Evolutionary conservation across 306 rosid species (phyloP).

Genomic region (Phaseolus lunatus): DNA sequence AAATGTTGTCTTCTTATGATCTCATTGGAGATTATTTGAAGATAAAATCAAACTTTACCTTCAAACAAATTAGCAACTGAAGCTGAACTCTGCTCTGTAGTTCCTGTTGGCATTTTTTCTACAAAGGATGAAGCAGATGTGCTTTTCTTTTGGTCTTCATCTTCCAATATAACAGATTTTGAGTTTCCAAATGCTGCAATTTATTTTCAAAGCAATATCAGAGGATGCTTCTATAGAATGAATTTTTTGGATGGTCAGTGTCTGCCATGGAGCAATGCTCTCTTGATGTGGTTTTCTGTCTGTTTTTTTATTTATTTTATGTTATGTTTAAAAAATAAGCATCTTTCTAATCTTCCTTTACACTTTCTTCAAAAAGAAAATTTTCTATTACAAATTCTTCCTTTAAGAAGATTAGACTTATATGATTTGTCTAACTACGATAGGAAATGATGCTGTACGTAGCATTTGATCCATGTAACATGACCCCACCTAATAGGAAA

Average conservation of each 20-base stretch:
- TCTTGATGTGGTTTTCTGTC: neutral
- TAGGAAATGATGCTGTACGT: neutral
- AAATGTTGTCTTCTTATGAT: neutral
- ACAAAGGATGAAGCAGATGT: conserved; percentile 34
- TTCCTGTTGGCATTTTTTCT: conserved; percentile 7
- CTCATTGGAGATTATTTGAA: neutral
- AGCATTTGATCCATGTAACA: neutral
- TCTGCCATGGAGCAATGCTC: neutral
- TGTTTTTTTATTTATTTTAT: neutral
- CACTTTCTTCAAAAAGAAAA: no score
- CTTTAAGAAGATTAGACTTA: neutral
- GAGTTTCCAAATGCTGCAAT: conserved; percentile 60
- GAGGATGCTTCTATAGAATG: neutral
- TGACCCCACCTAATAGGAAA: neutral
- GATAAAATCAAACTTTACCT: conserved; percentile 43
- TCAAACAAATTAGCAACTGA: conserved; percentile 42
- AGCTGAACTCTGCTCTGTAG: conserved; percentile 33
- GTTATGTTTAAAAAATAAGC: neutral
- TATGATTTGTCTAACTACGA: neutral
- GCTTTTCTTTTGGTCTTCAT: conserved; percentile 44
- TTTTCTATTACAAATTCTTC: no score
- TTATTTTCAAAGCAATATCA: conserved; percentile 28
- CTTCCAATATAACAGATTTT: conserved; percentile 57
- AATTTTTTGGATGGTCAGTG: neutral
- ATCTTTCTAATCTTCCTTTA: no score